A percentile compares a stretch with the other conserved stretches of the same genome.
Conservation (phyloP, 768 basidiomycete genomes). For the Phallus indusiatus region DNA sequence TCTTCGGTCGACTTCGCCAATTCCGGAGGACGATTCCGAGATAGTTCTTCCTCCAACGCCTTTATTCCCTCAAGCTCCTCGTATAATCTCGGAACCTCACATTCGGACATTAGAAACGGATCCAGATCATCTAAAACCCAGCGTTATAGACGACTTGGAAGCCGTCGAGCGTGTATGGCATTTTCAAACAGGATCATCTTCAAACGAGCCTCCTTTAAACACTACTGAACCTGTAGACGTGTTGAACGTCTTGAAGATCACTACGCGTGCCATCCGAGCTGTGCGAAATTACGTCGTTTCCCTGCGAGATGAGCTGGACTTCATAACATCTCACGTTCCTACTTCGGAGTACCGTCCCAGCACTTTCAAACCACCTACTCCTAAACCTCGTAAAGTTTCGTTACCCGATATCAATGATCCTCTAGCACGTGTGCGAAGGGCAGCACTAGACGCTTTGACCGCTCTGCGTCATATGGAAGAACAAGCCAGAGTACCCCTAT, state of each 20-base stretch:
- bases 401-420: slow-evolving; percentile 41
- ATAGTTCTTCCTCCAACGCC: slow-evolving; percentile 67
- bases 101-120: slow-evolving; percentile 64
- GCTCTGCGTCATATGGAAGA: slow-evolving; percentile 78
- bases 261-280: slow-evolving; percentile 71
- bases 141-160: slow-evolving; percentile 65
- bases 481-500: slow-evolving; percentile 58
- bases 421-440: slow-evolving; percentile 57
- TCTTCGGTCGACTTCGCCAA: slow-evolving; percentile 34
- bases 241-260: slow-evolving; percentile 62
- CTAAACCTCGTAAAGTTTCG: slow-evolving; percentile 27
- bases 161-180: slow-evolving; percentile 57
- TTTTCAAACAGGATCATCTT: slow-evolving; percentile 26
- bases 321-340: slow-evolving; percentile 36
- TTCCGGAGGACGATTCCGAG: slow-evolving; percentile 27
- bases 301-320: slow-evolving; percentile 65
- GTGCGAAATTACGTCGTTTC: slow-evolving; percentile 78
- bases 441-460: slow-evolving; percentile 77
- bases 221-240: slow-evolving; percentile 39
- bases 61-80: slow-evolving; percentile 34
- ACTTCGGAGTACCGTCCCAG: slow-evolving; percentile 44
- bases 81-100: slow-evolving; percentile 39
- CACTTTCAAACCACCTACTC: slow-evolving; percentile 25
- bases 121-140: slow-evolving; percentile 68
- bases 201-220: slow-evolving; percentile 13